Percentiles rank a stretch among this genome's conserved stretches.
Evolutionary conservation across 495 filamentous ascomycete species (phyloP).

Genomic region (Xeromyces bisporus): DNA sequence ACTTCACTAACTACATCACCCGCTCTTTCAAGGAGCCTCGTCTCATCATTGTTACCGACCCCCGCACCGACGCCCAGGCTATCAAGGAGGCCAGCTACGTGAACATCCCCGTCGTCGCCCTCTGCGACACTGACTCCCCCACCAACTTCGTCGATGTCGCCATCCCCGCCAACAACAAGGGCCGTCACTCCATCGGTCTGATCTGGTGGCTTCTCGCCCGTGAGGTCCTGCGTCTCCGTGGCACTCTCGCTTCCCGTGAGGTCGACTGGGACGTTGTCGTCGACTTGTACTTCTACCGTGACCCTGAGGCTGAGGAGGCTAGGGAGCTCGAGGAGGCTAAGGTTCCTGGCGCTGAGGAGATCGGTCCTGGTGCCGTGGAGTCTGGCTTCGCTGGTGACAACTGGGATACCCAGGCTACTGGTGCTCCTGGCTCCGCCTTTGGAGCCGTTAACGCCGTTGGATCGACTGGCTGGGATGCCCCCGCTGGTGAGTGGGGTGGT

Average conservation of each 20-base stretch:
- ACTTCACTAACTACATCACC: slow-evolving; percentile 99
- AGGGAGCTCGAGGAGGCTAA: slow-evolving; percentile 67
- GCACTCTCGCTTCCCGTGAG: slow-evolving; percentile 85
- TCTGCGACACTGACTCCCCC: slow-evolving; percentile 97
- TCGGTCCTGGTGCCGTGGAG: slow-evolving; percentile 61
- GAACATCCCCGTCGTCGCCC: slow-evolving; percentile 98
- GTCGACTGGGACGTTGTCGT: slow-evolving; percentile 97
- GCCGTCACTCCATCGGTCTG: slow-evolving; percentile 92
- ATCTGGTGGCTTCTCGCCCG: slow-evolving; percentile 99
- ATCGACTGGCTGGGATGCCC: slow-evolving; percentile 63
- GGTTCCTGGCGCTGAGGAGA: slow-evolving; percentile 67
- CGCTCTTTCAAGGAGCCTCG: slow-evolving; percentile 99
- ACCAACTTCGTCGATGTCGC: slow-evolving; percentile 99
- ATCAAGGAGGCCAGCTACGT: slow-evolving; percentile 99
- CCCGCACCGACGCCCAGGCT: slow-evolving; percentile 97
- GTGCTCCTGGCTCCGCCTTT: slow-evolving; percentile 42
- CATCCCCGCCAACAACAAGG: slow-evolving; percentile 99
- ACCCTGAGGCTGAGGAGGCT: slow-evolving; percentile 94
- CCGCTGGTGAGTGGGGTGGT: slow-evolving; percentile 58
- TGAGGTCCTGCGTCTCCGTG: slow-evolving; percentile 96
- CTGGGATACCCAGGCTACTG: slow-evolving; percentile 40
- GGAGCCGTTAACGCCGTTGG: slow-evolving; percentile 42
- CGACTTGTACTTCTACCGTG: slow-evolving; percentile 99
- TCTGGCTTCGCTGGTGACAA: slow-evolving; percentile 54
- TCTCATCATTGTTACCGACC: slow-evolving; percentile 97